A percentile compares a stretch with the other conserved stretches of the same genome.
Evolutionary conservation across 2,329 filamentous ascomycete species (phyloP).

Genomic region (Cercospora berteroae): DNA sequence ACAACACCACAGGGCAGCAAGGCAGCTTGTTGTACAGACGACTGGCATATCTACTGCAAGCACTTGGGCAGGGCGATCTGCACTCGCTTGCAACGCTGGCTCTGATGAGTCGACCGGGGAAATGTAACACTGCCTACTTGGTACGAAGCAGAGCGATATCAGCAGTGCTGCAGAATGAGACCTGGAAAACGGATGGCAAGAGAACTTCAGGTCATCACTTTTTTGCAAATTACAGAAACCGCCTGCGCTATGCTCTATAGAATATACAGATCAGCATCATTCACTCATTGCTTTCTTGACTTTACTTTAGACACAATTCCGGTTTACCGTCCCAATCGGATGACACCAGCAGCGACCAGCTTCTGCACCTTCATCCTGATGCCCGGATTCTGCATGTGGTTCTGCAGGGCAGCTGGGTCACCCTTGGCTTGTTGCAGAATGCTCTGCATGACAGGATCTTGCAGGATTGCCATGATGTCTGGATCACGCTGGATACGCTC

Average conservation of each 20-base stretch:
- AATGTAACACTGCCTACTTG: too few relatives aligned
- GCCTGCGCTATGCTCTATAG: conserved; percentile 9
- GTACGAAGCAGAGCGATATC: too few relatives aligned
- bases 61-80: background rate
- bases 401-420: conserved; percentile 85
- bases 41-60: background rate
- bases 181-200: background rate
- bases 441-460: conserved; percentile 96
- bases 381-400: conserved; percentile 92
- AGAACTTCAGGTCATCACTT: background rate
- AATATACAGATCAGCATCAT: conserved; percentile 10
- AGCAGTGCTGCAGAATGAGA: background rate
- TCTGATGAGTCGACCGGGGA: too few relatives aligned
- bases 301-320: background rate
- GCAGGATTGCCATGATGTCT: conserved; percentile 81
- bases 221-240: background rate
- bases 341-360: conserved; percentile 87
- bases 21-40: background rate
- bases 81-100: background rate
- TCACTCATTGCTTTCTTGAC: background rate
- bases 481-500: conserved; percentile 71
- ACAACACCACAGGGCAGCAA: background rate
- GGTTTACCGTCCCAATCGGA: conserved; percentile 45
- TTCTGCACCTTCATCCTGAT: conserved; percentile 91
- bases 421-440: conserved; percentile 94